Evolutionary conservation across 352 stramenopile species (phyloP).

Genomic region (Phytophthora megakarya): DNA sequence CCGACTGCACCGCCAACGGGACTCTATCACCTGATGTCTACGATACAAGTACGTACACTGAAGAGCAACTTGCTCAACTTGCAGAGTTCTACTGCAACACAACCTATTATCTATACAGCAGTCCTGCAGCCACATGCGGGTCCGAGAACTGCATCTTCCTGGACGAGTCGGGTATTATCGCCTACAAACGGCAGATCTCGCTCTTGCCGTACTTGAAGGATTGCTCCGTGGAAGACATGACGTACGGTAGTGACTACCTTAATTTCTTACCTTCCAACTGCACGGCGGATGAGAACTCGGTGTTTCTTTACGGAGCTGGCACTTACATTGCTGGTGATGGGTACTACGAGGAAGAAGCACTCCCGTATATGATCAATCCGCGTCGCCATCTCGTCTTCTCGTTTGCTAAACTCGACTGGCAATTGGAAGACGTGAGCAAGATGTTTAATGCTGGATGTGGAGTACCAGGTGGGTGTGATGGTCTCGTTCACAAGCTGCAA

Average conservation of each 20-base stretch:
- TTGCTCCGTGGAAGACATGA: constrained; percentile 41
- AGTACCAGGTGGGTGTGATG: constrained; percentile 24
- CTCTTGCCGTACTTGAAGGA: constrained; percentile 47
- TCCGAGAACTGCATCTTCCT: constrained; percentile 45
- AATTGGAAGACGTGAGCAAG: constrained; percentile 34
- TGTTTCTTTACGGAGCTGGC: constrained; percentile 42
- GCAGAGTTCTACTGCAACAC: constrained; percentile 28
- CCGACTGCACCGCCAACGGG: constrained; percentile 28
- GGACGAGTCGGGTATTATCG: constrained; percentile 37
- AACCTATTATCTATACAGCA: constrained; percentile 33
- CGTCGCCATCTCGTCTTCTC: constrained; percentile 42
- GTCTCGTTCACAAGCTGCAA: constrained; percentile 34
- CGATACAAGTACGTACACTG: constrained; percentile 20
- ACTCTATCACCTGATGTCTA: constrained; percentile 18
- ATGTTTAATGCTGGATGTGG: constrained; percentile 40
- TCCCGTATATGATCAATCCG: constrained; percentile 34
- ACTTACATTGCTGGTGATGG: constrained; percentile 36
- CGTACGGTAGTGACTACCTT: constrained; percentile 40
- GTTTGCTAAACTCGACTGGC: constrained; percentile 44
- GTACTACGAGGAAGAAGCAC: constrained; percentile 14
- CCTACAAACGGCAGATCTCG: constrained; percentile 44
- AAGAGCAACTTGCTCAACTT: constrained; percentile 13
- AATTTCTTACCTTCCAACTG: constrained; percentile 42
- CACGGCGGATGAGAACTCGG: constrained; percentile 23
- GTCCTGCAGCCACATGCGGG: constrained; percentile 34